Evolutionary conservation across 768 basidiomycete genomes (phyloP), one percentile per base, ranked within the genome.

Genomic region (Agaricus blazei): DNA sequence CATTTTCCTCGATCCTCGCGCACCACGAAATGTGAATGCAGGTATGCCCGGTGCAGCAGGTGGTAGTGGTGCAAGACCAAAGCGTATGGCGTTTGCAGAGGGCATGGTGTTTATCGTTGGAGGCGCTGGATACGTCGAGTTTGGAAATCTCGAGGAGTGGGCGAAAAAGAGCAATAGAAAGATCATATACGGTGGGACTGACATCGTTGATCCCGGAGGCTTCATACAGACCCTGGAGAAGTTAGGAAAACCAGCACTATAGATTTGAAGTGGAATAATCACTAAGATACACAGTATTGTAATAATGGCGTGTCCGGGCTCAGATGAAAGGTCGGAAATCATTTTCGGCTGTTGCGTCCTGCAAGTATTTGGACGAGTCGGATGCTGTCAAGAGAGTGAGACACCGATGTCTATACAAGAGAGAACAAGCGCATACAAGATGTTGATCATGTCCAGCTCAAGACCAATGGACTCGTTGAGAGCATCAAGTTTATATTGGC

Each of bases 91-190:
- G 14, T 98, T 95, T 67, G 73, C 78, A 3, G 96, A 98, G 58
- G 87, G 90, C 12, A 83, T 91, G 64, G 88, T 99, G 3, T 99
- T 99, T 62, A 75, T 98, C 29, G 95, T 99, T 2, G 97, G 97
- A 7, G 97, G 97, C 1, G 97, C 94, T 3, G 90, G 94, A 14
- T 96, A 98, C 64, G 93, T 98, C 50, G 97, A 99, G 72, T 98
- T 95, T 62, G 93, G 94, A 4, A 98, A 98, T 68, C 70, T 99
- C 57, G 85, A 89, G 68, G 96, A 98, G 70, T 97, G 95, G 93
- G 90, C 91, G 3, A 72, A 70, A 51, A 85, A 83, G 71, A 83
- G 84, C 4, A 91, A 90, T 12, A 92, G 93, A 70, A 77, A 83
- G 59, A 83, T 98, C 44, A 89, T 91, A 36, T 99, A 99, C 67